Evolutionary conservation across 78 protist genomes (phyloP).

Genomic region (Dictyostelium capitatum): DNA sequence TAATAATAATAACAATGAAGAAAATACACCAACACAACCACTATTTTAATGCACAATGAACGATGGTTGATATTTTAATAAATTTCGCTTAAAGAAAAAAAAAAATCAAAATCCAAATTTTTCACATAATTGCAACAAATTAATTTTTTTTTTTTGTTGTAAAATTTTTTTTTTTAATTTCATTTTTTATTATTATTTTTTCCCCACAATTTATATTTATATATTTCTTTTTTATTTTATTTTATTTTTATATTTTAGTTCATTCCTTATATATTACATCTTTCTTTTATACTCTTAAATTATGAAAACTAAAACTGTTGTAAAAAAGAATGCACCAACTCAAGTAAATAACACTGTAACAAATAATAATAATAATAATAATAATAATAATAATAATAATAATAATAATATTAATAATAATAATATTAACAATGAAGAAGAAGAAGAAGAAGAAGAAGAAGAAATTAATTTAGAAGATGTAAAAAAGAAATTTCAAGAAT

Average conservation of each 20-base stretch:
- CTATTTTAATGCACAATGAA: neutral
- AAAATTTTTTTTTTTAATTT: too few species aligned
- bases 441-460: conserved; percentile 7
- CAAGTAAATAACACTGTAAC: neutral
- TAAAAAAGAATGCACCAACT: neutral
- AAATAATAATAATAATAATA: neutral
- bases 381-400: too few species aligned
- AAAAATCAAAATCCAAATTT: neutral
- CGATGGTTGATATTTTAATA: too few species aligned
- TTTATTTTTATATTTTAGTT: too few species aligned
- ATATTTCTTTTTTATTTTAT: too few species aligned
- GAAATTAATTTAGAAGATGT: conserved; percentile 9
- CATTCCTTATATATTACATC: neutral
- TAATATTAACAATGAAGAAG: neutral
- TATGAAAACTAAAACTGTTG: neutral
- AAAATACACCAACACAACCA: neutral
- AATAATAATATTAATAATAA: too few species aligned
- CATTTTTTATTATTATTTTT: too few species aligned
- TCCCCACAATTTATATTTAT: too few species aligned
- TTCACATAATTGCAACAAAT: neutral
- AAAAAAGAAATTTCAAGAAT: conserved; percentile 14
- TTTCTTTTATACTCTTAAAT: too few species aligned
- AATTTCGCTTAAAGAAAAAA: neutral
- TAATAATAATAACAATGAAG: neutral
- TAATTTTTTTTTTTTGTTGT: neutral